phyloP scores from a whole-genome alignment of 805 yeast genomes.

The Metschnikowia corniflorae region DNA sequence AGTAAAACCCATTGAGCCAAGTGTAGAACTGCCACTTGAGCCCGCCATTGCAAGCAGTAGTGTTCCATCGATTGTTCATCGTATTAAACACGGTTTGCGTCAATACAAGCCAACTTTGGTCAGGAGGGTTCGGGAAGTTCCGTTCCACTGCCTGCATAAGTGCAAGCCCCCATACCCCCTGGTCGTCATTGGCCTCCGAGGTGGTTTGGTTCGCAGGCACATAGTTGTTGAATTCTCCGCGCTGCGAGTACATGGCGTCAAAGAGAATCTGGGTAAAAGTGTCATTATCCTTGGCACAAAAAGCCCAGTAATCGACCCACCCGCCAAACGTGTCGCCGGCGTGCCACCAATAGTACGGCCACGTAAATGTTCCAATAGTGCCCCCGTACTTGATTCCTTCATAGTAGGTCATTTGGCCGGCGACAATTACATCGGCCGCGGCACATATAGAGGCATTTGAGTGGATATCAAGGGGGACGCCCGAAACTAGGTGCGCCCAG shows the following conservation, averaged over 20 bases:
- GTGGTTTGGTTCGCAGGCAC: conserved; percentile 44
- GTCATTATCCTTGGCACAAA: conserved; percentile 35
- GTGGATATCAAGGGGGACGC: conserved; percentile 32
- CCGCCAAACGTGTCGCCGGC: conserved; percentile 54
- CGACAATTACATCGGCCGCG: conserved; percentile 32
- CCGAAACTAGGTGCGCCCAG: conserved; percentile 2
- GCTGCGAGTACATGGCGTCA: conserved; percentile 42
- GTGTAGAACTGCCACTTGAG: conserved; percentile 48
- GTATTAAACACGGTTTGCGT: conserved; percentile 44
- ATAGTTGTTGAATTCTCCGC: conserved; percentile 38
- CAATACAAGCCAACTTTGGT: conserved; percentile 37
- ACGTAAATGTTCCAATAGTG: conserved; percentile 42
- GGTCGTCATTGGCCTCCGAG: conserved; percentile 50
- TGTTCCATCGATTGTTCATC: conserved; percentile 45
- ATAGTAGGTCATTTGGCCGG: conserved; percentile 46
- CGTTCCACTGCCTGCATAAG: conserved; percentile 46
- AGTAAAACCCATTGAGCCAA: conserved; percentile 45
- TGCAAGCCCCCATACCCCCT: conserved; percentile 49
- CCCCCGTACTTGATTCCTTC: conserved; percentile 42
- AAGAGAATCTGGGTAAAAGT: conserved; percentile 27
- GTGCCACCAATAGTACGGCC: conserved; percentile 52
- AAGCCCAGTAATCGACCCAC: conserved; percentile 36
- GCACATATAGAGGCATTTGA: conserved; percentile 38
- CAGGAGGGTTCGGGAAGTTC: conserved; percentile 32
- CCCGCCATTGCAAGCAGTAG: conserved; percentile 38